Base-by-base conservation (phyloP, 169 alveolate genomes). In the Theileria annulata region DNA sequence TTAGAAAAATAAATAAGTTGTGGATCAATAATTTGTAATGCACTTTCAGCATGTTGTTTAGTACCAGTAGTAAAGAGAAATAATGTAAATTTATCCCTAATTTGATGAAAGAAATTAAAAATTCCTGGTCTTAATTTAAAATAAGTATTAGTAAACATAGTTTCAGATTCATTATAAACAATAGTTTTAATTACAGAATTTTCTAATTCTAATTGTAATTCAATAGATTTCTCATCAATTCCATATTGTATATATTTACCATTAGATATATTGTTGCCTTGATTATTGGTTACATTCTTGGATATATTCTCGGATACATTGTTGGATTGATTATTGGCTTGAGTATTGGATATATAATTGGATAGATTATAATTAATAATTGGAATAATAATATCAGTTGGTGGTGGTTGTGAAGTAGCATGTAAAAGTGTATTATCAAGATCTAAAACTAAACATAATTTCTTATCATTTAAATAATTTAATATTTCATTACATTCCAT, bases 61-160 rank as follows among this genome's bases (percentile, higher is more conserved):
- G 95, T 92, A 5, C 96, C 96, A 95, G 88, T 91, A 13, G 96
- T 92, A 68, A 87, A 92, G 68, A 92, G 78, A 69, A 91, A 92
- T 70, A 92, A 60, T 68, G 89, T 93, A 64, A 73, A 92, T 42
- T 74, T 72, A 63, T 82, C 76, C 49, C 87, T 64, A 64, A 88
- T 64, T 15, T 70, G 56, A 64, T 76, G 76, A 49, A 92, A 64
- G 79, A 92, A 91, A 58, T 91, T 77, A 64, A 87, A 80, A 0
- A 92, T 95, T 8, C 96, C 96, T n/a, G 96, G 96, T 77, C 96
- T 86, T 33, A 92, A 81, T 73, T 91, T 91, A 37, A 88, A 91
- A 60, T 76, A 92, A 31, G 80, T 76, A 17, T 76, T 77, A 60
- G 75, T 84, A 30, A 48, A 81, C 13, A 71, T 28, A 25, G 79